Evolutionary conservation across 352 stramenopile species (phyloP).

Genomic region (Peronospora destructor): DNA sequence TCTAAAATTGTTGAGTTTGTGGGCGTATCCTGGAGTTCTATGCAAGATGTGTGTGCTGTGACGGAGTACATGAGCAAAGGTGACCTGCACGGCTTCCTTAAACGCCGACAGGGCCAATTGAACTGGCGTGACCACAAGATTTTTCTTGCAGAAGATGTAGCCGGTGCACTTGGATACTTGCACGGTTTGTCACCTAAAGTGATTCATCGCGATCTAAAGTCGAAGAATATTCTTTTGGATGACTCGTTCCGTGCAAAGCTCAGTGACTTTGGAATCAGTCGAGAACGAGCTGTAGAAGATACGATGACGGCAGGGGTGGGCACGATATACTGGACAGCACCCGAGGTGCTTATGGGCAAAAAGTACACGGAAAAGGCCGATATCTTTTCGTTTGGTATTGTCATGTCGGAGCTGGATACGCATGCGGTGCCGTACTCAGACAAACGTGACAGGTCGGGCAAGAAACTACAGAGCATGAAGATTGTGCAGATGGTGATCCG

Average conservation of each 20-base stretch:
- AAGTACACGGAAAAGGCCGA: slow-evolving; percentile 84
- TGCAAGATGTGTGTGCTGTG: slow-evolving; percentile 63
- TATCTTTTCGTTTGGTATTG: slow-evolving; percentile 81
- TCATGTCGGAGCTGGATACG: slow-evolving; percentile 76
- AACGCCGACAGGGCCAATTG: slow-evolving; percentile 52
- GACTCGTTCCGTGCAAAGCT: slow-evolving; percentile 56
- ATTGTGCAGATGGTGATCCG: slow-evolving; percentile 80
- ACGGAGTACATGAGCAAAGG: slow-evolving; percentile 81
- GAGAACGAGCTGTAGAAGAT: slow-evolving; percentile 66
- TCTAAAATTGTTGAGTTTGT: slow-evolving; percentile 81
- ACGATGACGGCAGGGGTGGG: slow-evolving; percentile 79
- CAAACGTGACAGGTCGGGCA: slow-evolving; percentile 58
- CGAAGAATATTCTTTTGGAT: slow-evolving; percentile 72
- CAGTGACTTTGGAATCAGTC: slow-evolving; percentile 74
- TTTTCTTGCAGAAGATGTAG: slow-evolving; percentile 65
- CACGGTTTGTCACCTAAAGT: slow-evolving; percentile 67
- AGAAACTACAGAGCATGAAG: slow-evolving; percentile 79
- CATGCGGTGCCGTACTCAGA: slow-evolving; percentile 76
- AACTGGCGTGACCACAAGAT: slow-evolving; percentile 75
- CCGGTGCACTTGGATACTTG: slow-evolving; percentile 63
- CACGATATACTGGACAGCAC: slow-evolving; percentile 81
- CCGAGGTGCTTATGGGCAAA: slow-evolving; percentile 72
- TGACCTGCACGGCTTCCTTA: slow-evolving; percentile 69
- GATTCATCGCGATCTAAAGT: slow-evolving; percentile 78
- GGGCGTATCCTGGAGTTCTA: slow-evolving; percentile 65